Evolutionary conservation across 495 filamentous ascomycete species (phyloP).

Genomic region (Penicillium cataractarum): DNA sequence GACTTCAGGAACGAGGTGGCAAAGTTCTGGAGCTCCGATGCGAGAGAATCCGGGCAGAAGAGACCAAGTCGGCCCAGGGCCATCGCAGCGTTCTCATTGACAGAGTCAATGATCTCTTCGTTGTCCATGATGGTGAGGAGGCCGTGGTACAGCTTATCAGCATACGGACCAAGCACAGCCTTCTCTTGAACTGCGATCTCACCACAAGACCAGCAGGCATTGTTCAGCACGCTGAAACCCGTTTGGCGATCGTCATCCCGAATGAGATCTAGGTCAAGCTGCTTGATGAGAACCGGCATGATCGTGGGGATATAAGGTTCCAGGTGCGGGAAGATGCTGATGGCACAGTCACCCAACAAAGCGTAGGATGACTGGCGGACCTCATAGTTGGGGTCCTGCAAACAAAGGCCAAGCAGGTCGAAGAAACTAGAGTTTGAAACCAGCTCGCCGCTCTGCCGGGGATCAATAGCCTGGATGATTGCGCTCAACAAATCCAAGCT

Average conservation of each 20-base stretch:
- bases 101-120: constrained; percentile 82
- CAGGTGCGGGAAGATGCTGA: constrained; percentile 87
- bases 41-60: constrained; percentile 74
- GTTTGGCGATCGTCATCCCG: constrained; percentile 73
- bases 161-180: constrained; percentile 76
- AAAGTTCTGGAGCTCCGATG: constrained; percentile 79
- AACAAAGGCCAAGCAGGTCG: constrained; percentile 84
- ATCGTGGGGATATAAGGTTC: constrained; percentile 71
- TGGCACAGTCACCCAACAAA: constrained; percentile 93
- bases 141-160: constrained; percentile 73
- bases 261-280: constrained; percentile 80
- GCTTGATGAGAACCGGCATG: constrained; percentile 78
- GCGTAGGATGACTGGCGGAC: constrained; percentile 97
- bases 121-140: constrained; percentile 79
- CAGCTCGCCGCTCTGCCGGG: constrained; percentile 71
- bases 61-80: constrained; percentile 88
- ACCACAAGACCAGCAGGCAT: constrained; percentile 96
- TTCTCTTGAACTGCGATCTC: constrained; percentile 91
- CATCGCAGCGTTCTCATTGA: constrained; percentile 94
- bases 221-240: constrained; percentile 91
- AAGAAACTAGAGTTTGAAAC: constrained; percentile 80
- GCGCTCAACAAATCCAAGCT: constrained; percentile 93
- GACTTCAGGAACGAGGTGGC: constrained; percentile 79
- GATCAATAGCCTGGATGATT: constrained; percentile 89
- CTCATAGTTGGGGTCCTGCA: constrained; percentile 90